Percentiles rank a stretch among this genome's conserved stretches.
These are phyloP conservation scores for Cryptococcus depauperatus DNA, from an alignment of 1,284 basidiomycete species.

Conservation along the genomic window DNA sequence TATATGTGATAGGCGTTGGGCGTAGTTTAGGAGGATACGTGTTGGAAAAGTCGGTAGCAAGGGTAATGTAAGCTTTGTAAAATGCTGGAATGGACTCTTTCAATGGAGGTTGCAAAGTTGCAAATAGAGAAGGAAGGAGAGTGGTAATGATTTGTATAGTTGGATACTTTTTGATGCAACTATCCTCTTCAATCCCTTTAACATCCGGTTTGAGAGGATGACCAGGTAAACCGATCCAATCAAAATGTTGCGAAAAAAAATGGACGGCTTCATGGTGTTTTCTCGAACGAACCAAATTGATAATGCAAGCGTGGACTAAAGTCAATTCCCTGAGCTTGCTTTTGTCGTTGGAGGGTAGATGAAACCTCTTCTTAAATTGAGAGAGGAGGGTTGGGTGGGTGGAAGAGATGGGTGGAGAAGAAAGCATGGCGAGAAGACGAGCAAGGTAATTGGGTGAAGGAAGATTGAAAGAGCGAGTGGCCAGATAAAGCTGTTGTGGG, in stretches of 20 bases:
- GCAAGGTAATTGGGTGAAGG: slow-evolving; percentile 12
- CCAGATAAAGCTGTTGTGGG: not conserved
- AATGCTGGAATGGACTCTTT: not conserved
- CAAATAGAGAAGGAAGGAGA: slow-evolving; percentile 24
- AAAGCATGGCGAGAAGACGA: slow-evolving; percentile 11
- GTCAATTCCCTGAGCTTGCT: not conserved
- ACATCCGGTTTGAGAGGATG: no score
- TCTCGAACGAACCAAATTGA: slow-evolving; percentile 14
- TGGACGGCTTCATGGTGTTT: slow-evolving; percentile 17
- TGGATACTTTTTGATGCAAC: slow-evolving; percentile 12
- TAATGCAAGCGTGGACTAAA: slow-evolving; percentile 29
- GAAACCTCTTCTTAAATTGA: slow-evolving; percentile 14
- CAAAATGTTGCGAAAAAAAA: slow-evolving; percentile 20
- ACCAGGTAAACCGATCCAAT: slow-evolving; percentile 30
- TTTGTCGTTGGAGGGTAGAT: not conserved
- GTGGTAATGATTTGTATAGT: slow-evolving; percentile 21
- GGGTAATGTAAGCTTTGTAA: not conserved
- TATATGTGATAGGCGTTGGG: no score
- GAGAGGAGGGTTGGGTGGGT: slow-evolving; percentile 7
- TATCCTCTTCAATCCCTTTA: no score
- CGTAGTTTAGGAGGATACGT: no score
- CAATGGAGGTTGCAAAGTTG: slow-evolving; percentile 7
- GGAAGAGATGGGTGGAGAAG: slow-evolving; percentile 1
- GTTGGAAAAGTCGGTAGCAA: no score
- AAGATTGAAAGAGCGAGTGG: not conserved